Evolutionary conservation across 768 basidiomycete genomes (phyloP).

Genomic region (Mycena maculata): DNA sequence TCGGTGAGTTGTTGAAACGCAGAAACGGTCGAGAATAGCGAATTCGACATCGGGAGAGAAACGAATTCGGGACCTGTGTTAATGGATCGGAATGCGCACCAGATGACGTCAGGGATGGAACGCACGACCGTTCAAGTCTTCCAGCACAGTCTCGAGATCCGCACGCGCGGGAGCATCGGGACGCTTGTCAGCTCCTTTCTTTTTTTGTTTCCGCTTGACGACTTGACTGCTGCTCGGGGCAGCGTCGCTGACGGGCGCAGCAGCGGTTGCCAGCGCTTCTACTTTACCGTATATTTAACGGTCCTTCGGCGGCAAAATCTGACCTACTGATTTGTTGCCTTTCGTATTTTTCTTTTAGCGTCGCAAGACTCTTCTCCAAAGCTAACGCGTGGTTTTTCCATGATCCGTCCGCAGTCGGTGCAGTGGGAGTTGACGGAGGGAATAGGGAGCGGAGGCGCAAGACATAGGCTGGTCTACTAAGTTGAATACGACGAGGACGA

Average conservation of each 20-base stretch:
- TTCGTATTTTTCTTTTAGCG: slow-evolving; percentile 54
- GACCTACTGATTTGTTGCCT: slow-evolving; percentile 55
- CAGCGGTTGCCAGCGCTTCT: slow-evolving; percentile 38
- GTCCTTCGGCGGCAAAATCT: slow-evolving; percentile 17
- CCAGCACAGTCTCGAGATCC: slow-evolving; percentile 36
- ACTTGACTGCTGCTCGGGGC: slow-evolving; percentile 22
- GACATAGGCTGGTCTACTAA: slow-evolving; percentile 22
- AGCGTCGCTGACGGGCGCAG: slow-evolving; percentile 20
- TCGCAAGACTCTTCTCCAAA: slow-evolving; percentile 42
- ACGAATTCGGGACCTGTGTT: slow-evolving; percentile 17
- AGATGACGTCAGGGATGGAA: not conserved
- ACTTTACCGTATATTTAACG: slow-evolving; percentile 38
- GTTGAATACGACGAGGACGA: not conserved
- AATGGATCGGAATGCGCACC: not conserved
- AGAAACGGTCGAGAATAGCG: slow-evolving; percentile 44
- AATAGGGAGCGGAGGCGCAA: slow-evolving; percentile 20
- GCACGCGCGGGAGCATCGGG: slow-evolving; percentile 5
- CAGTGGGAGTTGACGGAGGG: slow-evolving; percentile 11
- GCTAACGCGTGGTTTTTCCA: slow-evolving; percentile 28
- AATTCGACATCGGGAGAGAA: slow-evolving; percentile 22
- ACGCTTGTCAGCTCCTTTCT: slow-evolving; percentile 28
- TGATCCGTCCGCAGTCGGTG: slow-evolving; percentile 17
- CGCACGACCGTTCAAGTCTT: slow-evolving; percentile 33
- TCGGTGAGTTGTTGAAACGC: slow-evolving; percentile 44
- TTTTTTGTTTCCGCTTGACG: slow-evolving; percentile 35